Percentiles rank a stretch among this genome's conserved stretches.
Evolutionary conservation across 768 basidiomycete species (phyloP).

Genomic region (Kwoniella europaea): DNA sequence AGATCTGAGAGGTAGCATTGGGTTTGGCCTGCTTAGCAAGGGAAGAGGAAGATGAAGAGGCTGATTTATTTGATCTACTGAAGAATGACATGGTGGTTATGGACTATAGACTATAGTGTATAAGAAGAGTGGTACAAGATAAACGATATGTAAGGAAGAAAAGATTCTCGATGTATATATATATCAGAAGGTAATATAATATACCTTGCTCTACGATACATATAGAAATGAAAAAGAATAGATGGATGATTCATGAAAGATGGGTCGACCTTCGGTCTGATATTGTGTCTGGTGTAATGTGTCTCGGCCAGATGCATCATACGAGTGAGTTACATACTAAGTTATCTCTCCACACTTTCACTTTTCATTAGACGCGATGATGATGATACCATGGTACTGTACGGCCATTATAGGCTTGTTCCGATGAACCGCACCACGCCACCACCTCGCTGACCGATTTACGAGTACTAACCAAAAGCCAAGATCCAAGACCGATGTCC

Average conservation of each 20-base stretch:
- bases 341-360: too few relatives aligned
- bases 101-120: too few relatives aligned
- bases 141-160: not conserved
- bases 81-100: conserved; percentile 48
- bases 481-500: not conserved
- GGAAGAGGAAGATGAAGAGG: conserved; percentile 38
- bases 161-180: not conserved
- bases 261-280: not conserved
- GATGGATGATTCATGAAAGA: not conserved
- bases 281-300: not conserved
- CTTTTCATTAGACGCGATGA: too few relatives aligned
- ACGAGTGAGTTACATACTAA: too few relatives aligned
- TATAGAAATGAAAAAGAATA: too few relatives aligned
- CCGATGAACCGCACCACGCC: not conserved
- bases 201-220: too few relatives aligned
- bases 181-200: not conserved
- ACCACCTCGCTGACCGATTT: too few relatives aligned
- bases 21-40: conserved; percentile 7
- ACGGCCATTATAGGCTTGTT: not conserved
- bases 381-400: too few relatives aligned
- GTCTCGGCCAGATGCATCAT: not conserved
- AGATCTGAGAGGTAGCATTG: conserved; percentile 55
- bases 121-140: not conserved
- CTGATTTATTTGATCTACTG: conserved; percentile 39
- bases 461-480: not conserved